Conservation (phyloP, 2,329 filamentous ascomycete genomes). For the Apiospora phragmitis region DNA sequence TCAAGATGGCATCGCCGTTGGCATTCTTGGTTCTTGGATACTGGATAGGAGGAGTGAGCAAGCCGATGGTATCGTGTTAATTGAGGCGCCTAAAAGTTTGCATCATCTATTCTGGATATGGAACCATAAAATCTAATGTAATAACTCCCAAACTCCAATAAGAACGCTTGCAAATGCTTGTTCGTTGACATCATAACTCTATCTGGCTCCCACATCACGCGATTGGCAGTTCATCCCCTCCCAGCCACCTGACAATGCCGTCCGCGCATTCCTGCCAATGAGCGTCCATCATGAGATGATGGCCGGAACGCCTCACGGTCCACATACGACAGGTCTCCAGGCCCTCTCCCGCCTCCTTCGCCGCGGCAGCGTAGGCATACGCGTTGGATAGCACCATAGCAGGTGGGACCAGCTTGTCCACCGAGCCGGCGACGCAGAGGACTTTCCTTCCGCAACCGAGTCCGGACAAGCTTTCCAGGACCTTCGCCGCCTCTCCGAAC, state of each 20-base stretch:
- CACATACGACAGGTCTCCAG: conserved; percentile 10
- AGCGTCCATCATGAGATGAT: conserved; percentile 19
- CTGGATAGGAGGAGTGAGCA: background rate
- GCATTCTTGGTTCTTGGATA: background rate
- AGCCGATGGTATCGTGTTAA: background rate
- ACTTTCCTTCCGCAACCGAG: conserved; percentile 9
- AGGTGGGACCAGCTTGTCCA: conserved; percentile 13
- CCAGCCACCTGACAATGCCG: conserved; percentile 12
- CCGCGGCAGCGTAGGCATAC: conserved; percentile 1
- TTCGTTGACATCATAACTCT: background rate
- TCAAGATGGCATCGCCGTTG: background rate
- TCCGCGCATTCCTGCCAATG: conserved; percentile 16
- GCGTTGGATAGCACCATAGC: conserved; percentile 14
- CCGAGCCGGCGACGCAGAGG: conserved; percentile 11
- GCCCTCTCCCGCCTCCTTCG: background rate
- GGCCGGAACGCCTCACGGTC: background rate
- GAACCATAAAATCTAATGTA: background rate
- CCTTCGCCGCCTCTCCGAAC: conserved; percentile 12
- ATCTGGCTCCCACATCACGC: background rate
- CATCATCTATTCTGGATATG: background rate
- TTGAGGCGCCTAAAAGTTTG: background rate
- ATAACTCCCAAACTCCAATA: background rate
- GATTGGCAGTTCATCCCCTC: background rate
- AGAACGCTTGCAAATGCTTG: background rate
- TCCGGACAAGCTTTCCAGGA: conserved; percentile 5